phyloP scores from a whole-genome alignment of 208 protist genomes.

The Trypanosoma lewisi region DNA sequence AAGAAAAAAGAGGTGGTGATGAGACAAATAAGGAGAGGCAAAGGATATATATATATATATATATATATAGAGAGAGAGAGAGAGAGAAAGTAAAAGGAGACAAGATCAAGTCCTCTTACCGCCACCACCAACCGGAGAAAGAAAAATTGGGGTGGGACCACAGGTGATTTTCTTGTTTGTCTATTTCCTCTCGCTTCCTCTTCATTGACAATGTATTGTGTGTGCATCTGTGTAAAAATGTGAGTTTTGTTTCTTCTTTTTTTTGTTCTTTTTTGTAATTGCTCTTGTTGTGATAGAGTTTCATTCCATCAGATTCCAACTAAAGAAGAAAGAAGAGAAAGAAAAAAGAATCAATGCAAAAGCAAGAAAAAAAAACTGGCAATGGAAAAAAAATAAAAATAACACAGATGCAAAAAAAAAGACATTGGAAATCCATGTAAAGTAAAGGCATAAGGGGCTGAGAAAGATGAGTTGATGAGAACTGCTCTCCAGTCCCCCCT shows the following conservation, averaged over 20 bases:
- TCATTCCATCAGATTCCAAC: too few relatives aligned
- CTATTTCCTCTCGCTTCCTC: neutral
- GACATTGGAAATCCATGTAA: neutral
- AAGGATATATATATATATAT: slow-evolving; percentile 1
- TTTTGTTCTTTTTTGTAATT: neutral
- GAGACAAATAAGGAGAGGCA: neutral
- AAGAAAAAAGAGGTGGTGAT: slow-evolving; percentile 10
- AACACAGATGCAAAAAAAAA: neutral
- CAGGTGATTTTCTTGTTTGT: too few relatives aligned
- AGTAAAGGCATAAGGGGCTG: neutral
- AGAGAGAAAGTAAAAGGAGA: slow-evolving; percentile 1
- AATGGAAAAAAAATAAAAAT: neutral
- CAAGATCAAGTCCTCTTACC: too few relatives aligned
- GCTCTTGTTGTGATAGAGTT: too few relatives aligned
- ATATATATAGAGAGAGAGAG: slow-evolving; percentile 1
- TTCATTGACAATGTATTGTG: neutral
- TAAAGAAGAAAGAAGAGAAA: too few relatives aligned
- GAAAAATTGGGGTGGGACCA: too few relatives aligned
- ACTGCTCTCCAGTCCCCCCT: too few relatives aligned
- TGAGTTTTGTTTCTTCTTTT: neutral
- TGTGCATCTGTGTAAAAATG: neutral
- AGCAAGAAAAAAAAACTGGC: neutral
- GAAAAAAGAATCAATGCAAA: neutral
- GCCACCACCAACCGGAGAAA: too few relatives aligned
- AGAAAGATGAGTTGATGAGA: too few relatives aligned